Conservation (phyloP, 176 grass and related monocot species). For the Chrysopogon serrulatus region DNA sequence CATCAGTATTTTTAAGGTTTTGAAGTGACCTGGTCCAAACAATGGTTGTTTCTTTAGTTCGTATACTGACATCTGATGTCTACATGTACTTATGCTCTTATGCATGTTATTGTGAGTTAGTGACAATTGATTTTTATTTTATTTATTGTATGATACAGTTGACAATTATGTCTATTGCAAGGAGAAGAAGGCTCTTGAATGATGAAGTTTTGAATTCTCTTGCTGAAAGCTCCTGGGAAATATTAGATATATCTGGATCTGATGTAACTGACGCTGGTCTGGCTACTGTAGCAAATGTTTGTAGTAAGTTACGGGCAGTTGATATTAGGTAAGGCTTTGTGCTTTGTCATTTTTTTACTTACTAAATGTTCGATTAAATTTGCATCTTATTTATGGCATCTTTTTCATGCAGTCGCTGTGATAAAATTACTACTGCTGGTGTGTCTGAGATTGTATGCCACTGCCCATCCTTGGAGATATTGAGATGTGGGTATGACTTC, state of each 20-base stretch:
- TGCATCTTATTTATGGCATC: not conserved
- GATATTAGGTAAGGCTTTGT: conserved; percentile 78
- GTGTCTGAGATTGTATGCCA: conserved; percentile 70
- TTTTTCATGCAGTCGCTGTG: conserved; percentile 62
- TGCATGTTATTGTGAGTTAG: not conserved
- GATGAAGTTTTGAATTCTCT: conserved; percentile 71
- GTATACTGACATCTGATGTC: not conserved
- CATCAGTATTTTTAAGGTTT: not conserved
- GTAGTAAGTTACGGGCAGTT: conserved; percentile 67
- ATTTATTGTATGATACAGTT: conserved; percentile 50
- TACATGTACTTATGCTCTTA: not conserved
- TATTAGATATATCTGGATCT: conserved; percentile 92
- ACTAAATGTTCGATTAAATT: not conserved
- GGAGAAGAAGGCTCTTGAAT: conserved; percentile 73
- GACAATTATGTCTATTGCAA: conserved; percentile 78
- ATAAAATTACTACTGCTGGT: conserved; percentile 55
- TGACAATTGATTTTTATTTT: conserved; percentile 36
- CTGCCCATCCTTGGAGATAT: conserved; percentile 73
- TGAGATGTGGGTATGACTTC: conserved; percentile 90
- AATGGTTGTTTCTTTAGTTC: not conserved
- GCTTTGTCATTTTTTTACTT: not conserved
- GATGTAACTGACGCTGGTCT: conserved; percentile 74
- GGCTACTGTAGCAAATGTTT: conserved; percentile 52
- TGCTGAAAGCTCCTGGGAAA: conserved; percentile 74
- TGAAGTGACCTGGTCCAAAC: not conserved